A percentile compares a stretch with the other conserved stretches of the same genome.
Conservation (phyloP, 2,329 filamentous ascomycete genomes). For the Myriosclerotinia duriaeana region DNA sequence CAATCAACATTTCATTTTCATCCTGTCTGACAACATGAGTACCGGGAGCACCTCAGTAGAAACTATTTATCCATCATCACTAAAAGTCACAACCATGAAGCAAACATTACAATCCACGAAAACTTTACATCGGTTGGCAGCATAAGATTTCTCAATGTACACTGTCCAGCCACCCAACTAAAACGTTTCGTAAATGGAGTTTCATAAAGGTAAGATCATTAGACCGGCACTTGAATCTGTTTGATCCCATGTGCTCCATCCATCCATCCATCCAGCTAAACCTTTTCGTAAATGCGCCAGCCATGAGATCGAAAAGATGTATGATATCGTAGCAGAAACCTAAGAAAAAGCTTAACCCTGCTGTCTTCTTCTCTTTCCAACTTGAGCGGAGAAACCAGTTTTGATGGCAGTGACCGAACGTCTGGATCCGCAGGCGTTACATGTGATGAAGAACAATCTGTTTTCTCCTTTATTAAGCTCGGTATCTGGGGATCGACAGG, state of each 20-base stretch:
- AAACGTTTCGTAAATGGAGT: neutral
- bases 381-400: slow-evolving; percentile 99
- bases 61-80: neutral
- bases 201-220: no score
- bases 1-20: no score
- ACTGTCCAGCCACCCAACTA: neutral
- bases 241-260: neutral
- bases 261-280: neutral
- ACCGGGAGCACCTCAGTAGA: neutral
- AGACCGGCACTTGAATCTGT: no score
- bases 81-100: neutral
- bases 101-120: neutral
- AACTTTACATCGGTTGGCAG: neutral
- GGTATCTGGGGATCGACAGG: slow-evolving; percentile 90
- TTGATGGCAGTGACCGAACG: slow-evolving; percentile 97
- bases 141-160: neutral
- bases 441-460: slow-evolving; percentile 97
- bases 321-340: slow-evolving; percentile 4
- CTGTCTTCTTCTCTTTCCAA: slow-evolving; percentile 97
- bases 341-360: slow-evolving; percentile 60
- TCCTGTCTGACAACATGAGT: no score
- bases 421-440: slow-evolving; percentile 81
- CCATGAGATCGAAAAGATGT: neutral
- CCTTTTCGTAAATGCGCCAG: neutral
- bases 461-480: slow-evolving; percentile 99